Conservation (phyloP, 495 filamentous ascomycete genomes). For the Penicillium chermesinum region DNA sequence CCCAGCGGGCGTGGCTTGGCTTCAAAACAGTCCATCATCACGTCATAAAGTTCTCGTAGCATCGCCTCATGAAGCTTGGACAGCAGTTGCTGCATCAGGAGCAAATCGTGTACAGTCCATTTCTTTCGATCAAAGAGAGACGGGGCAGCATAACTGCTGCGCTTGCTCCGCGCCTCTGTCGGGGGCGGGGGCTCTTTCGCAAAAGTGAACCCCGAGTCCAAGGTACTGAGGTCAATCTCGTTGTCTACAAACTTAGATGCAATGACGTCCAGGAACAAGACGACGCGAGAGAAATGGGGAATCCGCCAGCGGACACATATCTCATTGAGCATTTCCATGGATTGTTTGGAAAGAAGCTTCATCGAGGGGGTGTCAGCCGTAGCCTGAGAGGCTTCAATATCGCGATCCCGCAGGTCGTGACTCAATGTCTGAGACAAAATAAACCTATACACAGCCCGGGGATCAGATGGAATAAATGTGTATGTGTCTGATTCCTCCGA, state of each 20-base stretch:
- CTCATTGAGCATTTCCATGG: slow-evolving; percentile 77
- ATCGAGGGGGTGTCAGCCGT: slow-evolving; percentile 50
- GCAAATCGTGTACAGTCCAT: slow-evolving; percentile 80
- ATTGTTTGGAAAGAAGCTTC: slow-evolving; percentile 73
- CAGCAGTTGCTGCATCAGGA: slow-evolving; percentile 68
- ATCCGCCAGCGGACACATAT: slow-evolving; percentile 86
- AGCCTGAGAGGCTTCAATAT: slow-evolving; percentile 47
- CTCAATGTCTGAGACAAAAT: slow-evolving; percentile 71
- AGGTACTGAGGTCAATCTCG: slow-evolving; percentile 70
- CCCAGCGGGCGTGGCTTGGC: slow-evolving; percentile 74
- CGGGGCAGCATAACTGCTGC: slow-evolving; percentile 40
- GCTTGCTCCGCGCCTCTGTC: slow-evolving; percentile 47
- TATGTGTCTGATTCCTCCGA: slow-evolving; percentile 56
- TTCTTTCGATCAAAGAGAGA: slow-evolving; percentile 52
- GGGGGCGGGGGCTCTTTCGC: slow-evolving; percentile 61
- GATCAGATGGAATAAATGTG: slow-evolving; percentile 84
- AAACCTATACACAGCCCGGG: slow-evolving; percentile 71
- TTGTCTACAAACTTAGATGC: slow-evolving; percentile 80
- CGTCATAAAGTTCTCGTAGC: slow-evolving; percentile 80
- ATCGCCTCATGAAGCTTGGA: slow-evolving; percentile 73
- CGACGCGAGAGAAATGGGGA: slow-evolving; percentile 72
- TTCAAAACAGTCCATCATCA: slow-evolving; percentile 84
- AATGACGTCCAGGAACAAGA: slow-evolving; percentile 80
- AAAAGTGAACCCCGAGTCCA: slow-evolving; percentile 77
- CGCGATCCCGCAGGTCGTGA: slow-evolving; percentile 58